Evolutionary conservation across 805 yeast genomes (phyloP).

Genomic region (Ogataea minuta): DNA sequence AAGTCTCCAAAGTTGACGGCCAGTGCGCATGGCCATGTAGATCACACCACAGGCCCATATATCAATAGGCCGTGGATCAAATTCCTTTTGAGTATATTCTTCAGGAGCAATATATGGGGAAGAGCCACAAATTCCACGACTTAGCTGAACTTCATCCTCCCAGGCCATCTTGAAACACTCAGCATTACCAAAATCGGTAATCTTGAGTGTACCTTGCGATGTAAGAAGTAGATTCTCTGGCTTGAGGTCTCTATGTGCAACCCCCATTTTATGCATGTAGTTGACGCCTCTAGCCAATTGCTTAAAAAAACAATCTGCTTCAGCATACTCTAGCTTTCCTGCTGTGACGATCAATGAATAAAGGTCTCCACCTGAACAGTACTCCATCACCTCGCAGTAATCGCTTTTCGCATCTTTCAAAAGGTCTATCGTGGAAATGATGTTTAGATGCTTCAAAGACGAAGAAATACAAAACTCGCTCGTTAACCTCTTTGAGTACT

Average conservation of each 20-base stretch:
- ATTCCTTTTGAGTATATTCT: constrained; percentile 61
- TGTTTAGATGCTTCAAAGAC: constrained; percentile 72
- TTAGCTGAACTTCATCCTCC: constrained; percentile 68
- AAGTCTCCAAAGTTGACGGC: constrained; percentile 86
- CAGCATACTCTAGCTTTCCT: constrained; percentile 76
- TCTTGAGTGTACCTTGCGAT: constrained; percentile 68
- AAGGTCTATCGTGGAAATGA: constrained; percentile 72
- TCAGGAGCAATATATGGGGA: constrained; percentile 92
- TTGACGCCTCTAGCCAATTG: constrained; percentile 80
- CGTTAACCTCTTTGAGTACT: constrained; percentile 70
- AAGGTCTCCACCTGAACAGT: constrained; percentile 78
- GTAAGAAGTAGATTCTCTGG: constrained; percentile 82
- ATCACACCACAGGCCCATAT: constrained; percentile 94
- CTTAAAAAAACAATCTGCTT: constrained; percentile 88
- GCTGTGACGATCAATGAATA: constrained; percentile 71
- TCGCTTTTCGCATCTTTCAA: constrained; percentile 80
- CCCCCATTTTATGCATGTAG: constrained; percentile 88
- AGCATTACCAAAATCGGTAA: constrained; percentile 85
- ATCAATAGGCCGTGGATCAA: constrained; percentile 81
- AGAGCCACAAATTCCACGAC: constrained; percentile 80
- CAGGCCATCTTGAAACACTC: constrained; percentile 84
- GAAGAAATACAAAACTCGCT: constrained; percentile 82
- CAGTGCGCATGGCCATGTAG: constrained; percentile 92
- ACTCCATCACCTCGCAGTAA: constrained; percentile 84
- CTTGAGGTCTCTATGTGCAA: constrained; percentile 85